These are phyloP conservation scores for Ganoderma meredithae DNA, from an alignment of 1,284 basidiomycete genomes.

Conservation along the genomic window DNA sequence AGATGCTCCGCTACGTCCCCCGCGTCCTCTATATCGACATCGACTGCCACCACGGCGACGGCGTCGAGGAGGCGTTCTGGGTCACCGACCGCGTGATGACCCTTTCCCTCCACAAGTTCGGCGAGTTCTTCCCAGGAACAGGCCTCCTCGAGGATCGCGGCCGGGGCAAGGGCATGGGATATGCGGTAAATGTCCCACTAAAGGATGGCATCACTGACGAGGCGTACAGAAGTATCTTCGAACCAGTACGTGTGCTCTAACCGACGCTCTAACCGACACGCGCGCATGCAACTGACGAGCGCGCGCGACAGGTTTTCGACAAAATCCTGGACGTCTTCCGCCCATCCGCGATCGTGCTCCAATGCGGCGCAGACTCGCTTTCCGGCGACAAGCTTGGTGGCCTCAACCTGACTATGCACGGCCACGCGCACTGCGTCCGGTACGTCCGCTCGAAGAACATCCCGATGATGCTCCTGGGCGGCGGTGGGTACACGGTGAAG, in stretches of 20 bases:
- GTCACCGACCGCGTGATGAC: conserved; percentile 98
- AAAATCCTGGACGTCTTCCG: conserved; percentile 92
- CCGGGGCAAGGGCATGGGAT: conserved; percentile 87
- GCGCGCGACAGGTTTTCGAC: conserved; percentile 70
- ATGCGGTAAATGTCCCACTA: conserved; percentile 93
- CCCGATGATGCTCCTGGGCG: conserved; percentile 92
- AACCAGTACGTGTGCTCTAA: conserved; percentile 69
- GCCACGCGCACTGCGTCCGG: conserved; percentile 91
- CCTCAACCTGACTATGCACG: conserved; percentile 96
- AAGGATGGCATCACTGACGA: conserved; percentile 94
- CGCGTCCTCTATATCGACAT: conserved; percentile 98
- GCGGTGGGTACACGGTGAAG: conserved; percentile 96
- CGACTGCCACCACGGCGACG: conserved; percentile 98
- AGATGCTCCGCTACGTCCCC: conserved; percentile 82
- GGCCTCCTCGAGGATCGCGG: conserved; percentile 89
- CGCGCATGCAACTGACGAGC: background rate
- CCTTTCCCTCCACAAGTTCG: conserved; percentile 94
- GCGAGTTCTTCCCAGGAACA: conserved; percentile 97
- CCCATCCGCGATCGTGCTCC: conserved; percentile 90
- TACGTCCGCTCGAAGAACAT: conserved; percentile 88
- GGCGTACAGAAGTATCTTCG: conserved; percentile 84
- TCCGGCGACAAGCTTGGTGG: conserved; percentile 96
- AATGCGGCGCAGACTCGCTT: conserved; percentile 96
- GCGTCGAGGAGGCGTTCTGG: conserved; percentile 99
- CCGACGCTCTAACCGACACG: background rate